Conservation (phyloP, 176 grass and related monocot species). For the Carex cristatella region DNA sequence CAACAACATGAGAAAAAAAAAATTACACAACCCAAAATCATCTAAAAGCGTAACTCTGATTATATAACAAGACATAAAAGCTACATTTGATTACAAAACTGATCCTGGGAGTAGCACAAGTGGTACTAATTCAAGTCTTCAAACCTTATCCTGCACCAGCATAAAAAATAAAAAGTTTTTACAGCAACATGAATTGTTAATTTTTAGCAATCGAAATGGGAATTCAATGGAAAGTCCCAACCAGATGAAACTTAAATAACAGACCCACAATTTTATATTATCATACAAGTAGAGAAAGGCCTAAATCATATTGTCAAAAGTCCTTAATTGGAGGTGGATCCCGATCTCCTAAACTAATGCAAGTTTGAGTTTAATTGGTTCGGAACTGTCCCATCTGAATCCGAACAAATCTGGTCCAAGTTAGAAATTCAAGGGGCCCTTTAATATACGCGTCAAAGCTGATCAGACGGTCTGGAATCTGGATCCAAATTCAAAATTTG, state of each 20-base stretch:
- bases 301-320: background rate
- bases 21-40: background rate
- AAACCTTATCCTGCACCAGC: background rate
- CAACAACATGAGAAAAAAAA: background rate
- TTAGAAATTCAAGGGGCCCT: too few species aligned
- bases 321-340: background rate
- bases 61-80: background rate
- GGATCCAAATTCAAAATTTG: too few species aligned
- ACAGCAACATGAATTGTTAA: background rate
- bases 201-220: background rate
- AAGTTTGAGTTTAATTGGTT: too few species aligned
- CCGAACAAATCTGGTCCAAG: too few species aligned
- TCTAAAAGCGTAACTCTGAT: background rate
- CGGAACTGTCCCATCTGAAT: too few species aligned
- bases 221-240: background rate
- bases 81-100: constrained; percentile 8
- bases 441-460: too few species aligned
- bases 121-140: background rate
- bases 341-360: too few species aligned
- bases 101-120: background rate
- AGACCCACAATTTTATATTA: background rate
- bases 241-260: background rate
- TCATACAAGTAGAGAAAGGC: background rate
- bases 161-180: background rate
- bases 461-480: too few species aligned